These are phyloP conservation scores for Crithidia mellificae DNA, from an alignment of 208 protist species.

Conservation along the genomic window DNA sequence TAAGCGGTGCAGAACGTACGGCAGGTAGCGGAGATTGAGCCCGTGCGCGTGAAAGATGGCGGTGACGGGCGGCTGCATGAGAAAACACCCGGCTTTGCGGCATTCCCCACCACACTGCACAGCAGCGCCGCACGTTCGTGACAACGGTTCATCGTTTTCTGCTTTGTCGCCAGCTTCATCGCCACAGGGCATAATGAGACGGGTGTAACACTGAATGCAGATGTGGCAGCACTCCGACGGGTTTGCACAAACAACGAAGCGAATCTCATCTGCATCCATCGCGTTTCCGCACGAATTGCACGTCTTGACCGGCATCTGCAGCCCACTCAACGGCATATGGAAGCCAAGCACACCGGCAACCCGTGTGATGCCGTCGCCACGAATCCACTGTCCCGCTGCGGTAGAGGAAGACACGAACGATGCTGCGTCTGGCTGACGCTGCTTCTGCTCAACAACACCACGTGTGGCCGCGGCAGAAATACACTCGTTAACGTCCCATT, in stretches of 20 bases:
- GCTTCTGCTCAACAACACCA: not conserved
- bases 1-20: conserved; percentile 81
- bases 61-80: conserved; percentile 59
- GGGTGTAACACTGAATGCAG: conserved; percentile 79
- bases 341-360: conserved; percentile 68
- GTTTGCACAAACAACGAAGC: conserved; percentile 71
- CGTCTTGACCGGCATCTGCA: conserved; percentile 25
- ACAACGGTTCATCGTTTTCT: conserved; percentile 3
- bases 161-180: not conserved
- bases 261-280: conserved; percentile 74
- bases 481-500: conserved; percentile 13
- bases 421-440: too few species aligned
- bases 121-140: conserved; percentile 40
- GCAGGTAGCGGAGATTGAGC: conserved; percentile 70
- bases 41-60: conserved; percentile 70
- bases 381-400: conserved; percentile 41
- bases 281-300: conserved; percentile 56
- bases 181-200: conserved; percentile 24
- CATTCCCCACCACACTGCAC: conserved; percentile 50
- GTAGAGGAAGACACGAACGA: too few species aligned
- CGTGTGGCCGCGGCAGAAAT: not conserved
- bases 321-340: conserved; percentile 39
- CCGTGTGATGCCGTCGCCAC: conserved; percentile 47
- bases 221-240: conserved; percentile 58
- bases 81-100: conserved; percentile 45